Percentiles rank a stretch among this genome's conserved stretches.
These are phyloP conservation scores for Ammopiptanthus mongolicus DNA, from an alignment of 306 rosid species.

Conservation along the genomic window DNA sequence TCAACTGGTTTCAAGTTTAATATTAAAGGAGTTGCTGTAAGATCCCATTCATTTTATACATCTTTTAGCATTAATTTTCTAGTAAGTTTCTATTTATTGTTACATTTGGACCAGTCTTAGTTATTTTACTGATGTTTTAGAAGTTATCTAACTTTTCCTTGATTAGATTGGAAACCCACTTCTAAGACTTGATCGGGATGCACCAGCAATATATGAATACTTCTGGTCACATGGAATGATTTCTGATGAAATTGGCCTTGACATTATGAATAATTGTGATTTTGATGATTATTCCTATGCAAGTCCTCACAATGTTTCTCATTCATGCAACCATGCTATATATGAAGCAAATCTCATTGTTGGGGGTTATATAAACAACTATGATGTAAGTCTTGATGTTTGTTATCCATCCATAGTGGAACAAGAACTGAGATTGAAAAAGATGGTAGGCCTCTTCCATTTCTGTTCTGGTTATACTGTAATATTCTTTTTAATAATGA, in stretches of 20 bases:
- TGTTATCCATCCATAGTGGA: constrained; percentile 80
- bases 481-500: background rate
- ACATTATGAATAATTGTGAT: constrained; percentile 61
- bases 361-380: constrained; percentile 61
- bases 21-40: constrained; percentile 80
- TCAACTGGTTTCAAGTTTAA: constrained; percentile 77
- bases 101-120: background rate
- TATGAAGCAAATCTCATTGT: constrained; percentile 46
- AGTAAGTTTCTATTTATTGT: background rate
- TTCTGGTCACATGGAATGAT: constrained; percentile 98
- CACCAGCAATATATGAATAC: constrained; percentile 59
- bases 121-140: background rate
- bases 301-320: constrained; percentile 53
- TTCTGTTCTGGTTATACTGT: background rate
- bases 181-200: constrained; percentile 61
- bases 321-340: constrained; percentile 48
- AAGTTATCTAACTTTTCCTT: background rate
- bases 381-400: constrained; percentile 80
- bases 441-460: constrained; percentile 40
- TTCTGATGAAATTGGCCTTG: constrained; percentile 79
- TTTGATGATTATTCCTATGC: constrained; percentile 56
- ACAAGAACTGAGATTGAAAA: constrained; percentile 77
- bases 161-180: constrained; percentile 88
- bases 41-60: constrained; percentile 18
- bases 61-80: background rate